phyloP scores from a whole-genome alignment of 2,329 filamentous ascomycete genomes.

The Geosmithia putterillii region DNA sequence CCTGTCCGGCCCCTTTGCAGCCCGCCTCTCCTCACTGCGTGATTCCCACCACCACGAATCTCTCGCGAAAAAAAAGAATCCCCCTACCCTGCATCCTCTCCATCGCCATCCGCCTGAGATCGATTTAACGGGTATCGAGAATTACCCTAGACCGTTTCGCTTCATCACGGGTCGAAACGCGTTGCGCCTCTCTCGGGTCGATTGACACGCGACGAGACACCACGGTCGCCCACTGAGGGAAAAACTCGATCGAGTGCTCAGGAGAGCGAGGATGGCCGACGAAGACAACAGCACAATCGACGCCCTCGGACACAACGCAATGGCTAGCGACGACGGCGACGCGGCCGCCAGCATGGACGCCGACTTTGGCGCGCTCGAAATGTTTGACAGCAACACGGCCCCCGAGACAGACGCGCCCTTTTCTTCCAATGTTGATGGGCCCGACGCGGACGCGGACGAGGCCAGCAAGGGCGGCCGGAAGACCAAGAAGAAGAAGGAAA shows the following conservation, averaged over 20 bases:
- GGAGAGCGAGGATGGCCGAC: constrained; percentile 13
- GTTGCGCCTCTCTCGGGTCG: not conserved
- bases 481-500: constrained; percentile 17
- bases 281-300: constrained; percentile 10
- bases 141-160: not conserved
- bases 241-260: too few species aligned
- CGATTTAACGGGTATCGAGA: not conserved
- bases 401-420: constrained; percentile 16
- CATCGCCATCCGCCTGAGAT: not conserved
- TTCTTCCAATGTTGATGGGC: constrained; percentile 13
- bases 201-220: too few species aligned
- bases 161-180: not conserved
- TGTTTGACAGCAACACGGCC: constrained; percentile 23
- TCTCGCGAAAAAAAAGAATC: not conserved
- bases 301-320: constrained; percentile 10
- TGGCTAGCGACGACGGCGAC: constrained; percentile 7
- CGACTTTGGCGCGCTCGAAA: constrained; percentile 19
- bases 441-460: constrained; percentile 5
- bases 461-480: constrained; percentile 6
- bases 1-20: too few species aligned
- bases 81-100: not conserved
- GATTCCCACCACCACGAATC: not conserved
- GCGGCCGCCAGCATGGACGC: constrained; percentile 5
- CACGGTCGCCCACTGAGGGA: too few species aligned
- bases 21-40: not conserved